These are phyloP conservation scores for Globisporangium mamillatum DNA, from an alignment of 352 stramenopile species.

Conservation along the genomic window DNA sequence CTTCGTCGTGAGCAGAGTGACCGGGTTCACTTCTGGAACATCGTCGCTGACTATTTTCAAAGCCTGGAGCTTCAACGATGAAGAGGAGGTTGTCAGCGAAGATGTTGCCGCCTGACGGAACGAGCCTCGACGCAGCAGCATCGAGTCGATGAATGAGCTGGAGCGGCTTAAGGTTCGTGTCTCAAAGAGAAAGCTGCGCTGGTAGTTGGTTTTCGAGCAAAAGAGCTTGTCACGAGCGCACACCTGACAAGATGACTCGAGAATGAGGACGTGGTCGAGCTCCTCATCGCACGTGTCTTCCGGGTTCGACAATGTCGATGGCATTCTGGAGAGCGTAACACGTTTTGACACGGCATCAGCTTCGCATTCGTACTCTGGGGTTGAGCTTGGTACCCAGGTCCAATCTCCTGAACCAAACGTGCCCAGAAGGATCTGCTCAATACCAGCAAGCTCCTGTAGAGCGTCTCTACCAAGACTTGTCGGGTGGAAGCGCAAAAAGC, in stretches of 20 bases:
- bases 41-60: not conserved
- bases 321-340: not conserved
- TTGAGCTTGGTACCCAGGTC: not conserved
- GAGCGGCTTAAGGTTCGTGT: not conserved
- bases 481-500: not conserved
- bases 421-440: not conserved
- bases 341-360: not conserved
- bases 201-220: not conserved
- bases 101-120: not conserved
- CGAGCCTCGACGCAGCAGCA: not conserved
- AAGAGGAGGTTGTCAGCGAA: not conserved
- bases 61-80: not conserved
- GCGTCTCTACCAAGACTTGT: not conserved
- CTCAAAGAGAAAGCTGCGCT: slow-evolving; percentile 9
- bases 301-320: not conserved
- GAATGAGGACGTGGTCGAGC: slow-evolving; percentile 7
- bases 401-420: not conserved
- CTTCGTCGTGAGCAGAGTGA: not conserved
- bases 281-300: slow-evolving; percentile 18
- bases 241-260: not conserved
- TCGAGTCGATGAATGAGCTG: not conserved
- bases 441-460: not conserved
- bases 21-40: not conserved
- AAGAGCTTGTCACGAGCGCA: not conserved
- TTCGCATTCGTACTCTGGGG: not conserved